Conservation (phyloP, 768 basidiomycete species). For the Glaciozyma martinii region DNA sequence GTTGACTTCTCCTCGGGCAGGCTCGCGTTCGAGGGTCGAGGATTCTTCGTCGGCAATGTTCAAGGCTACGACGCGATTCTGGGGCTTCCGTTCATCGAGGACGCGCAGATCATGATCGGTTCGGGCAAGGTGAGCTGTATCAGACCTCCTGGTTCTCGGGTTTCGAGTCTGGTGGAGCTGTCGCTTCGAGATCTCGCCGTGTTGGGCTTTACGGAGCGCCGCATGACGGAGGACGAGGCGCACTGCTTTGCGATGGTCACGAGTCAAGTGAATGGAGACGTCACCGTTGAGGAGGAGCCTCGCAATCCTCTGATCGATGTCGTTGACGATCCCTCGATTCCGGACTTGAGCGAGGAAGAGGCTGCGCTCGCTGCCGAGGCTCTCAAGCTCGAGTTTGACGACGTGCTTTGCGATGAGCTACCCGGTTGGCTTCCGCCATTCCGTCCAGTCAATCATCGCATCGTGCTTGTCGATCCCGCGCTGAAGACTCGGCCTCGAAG, state of each 20-base stretch:
- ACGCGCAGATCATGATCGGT: background rate
- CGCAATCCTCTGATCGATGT: slow-evolving; percentile 8
- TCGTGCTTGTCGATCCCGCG: background rate
- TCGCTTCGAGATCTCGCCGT: background rate
- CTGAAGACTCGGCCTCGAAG: background rate
- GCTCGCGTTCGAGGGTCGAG: background rate
- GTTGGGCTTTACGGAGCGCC: background rate
- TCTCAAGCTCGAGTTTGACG: background rate
- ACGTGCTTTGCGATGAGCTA: slow-evolving; percentile 5
- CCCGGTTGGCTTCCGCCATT: slow-evolving; percentile 4
- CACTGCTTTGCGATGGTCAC: background rate
- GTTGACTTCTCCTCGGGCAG: background rate
- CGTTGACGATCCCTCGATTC: background rate
- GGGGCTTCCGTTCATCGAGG: slow-evolving; percentile 4
- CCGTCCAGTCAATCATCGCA: slow-evolving; percentile 7
- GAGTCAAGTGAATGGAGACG: background rate
- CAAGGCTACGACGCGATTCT: slow-evolving; percentile 10
- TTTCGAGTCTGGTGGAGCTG: background rate
- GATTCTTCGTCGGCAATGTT: slow-evolving; percentile 4
- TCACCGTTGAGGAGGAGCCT: slow-evolving; percentile 6
- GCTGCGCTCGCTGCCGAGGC: background rate
- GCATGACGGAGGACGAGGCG: background rate
- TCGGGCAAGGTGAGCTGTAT: background rate
- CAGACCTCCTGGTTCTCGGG: background rate
- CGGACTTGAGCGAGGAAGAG: background rate